These are phyloP conservation scores for Pythium biforme DNA, from an alignment of 352 stramenopile genomes.

Conservation along the genomic window DNA sequence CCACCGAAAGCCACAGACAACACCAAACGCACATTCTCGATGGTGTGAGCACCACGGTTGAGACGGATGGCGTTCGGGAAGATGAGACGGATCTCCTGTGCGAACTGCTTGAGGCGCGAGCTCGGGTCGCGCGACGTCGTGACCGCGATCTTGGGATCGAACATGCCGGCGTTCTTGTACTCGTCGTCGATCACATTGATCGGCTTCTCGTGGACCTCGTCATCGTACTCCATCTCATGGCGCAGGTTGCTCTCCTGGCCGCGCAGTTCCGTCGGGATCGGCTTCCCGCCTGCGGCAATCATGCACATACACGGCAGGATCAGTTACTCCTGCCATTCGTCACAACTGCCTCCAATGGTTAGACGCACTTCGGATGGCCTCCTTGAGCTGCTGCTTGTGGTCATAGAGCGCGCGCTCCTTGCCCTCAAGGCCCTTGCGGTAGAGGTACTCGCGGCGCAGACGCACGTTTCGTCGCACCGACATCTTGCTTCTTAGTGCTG, in stretches of 20 bases:
- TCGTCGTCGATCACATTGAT: constrained; percentile 98
- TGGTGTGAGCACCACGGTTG: constrained; percentile 96
- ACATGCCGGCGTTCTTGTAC: constrained; percentile 97
- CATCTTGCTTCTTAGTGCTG: constrained; percentile 35
- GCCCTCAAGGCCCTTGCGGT: constrained; percentile 97
- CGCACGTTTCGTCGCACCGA: constrained; percentile 94
- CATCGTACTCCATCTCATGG: constrained; percentile 91
- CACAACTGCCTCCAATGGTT: no score
- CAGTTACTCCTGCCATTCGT: background rate
- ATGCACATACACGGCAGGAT: background rate
- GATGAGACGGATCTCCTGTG: constrained; percentile 99
- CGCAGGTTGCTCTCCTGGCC: constrained; percentile 92
- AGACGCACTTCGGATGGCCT: constrained; percentile 81
- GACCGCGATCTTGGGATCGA: constrained; percentile 97
- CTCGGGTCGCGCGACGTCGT: constrained; percentile 97
- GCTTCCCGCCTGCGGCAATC: constrained; percentile 75
- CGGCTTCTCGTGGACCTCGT: constrained; percentile 86
- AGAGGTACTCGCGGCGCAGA: constrained; percentile 99
- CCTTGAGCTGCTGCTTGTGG: constrained; percentile 96
- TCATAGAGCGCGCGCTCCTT: constrained; percentile 96
- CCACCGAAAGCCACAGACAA: background rate
- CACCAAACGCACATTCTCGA: constrained; percentile 64
- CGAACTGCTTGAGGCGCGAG: constrained; percentile 98
- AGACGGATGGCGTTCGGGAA: constrained; percentile 98
- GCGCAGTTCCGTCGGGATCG: constrained; percentile 97